Evolutionary conservation across 495 filamentous ascomycete genomes (phyloP), one percentile per base, ranked within the genome.

Genomic region (Xylaria telfairii): DNA sequence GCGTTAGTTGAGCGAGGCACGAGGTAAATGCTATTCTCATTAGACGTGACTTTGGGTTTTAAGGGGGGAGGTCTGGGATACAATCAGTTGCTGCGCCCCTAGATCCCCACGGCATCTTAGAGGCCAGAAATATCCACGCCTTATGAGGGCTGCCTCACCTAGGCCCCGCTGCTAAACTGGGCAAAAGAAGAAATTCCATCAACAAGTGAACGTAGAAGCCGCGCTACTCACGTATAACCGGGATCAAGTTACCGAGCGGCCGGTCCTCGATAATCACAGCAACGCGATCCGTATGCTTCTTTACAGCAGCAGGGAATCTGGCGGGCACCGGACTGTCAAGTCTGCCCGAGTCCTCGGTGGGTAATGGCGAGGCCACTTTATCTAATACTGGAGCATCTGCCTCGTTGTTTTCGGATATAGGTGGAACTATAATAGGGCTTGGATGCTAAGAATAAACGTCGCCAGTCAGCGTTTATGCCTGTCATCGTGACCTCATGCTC

Each of bases 191-290:
- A 12, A 15, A 28, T 13, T 28, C 13, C 9, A 15, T 17, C 12
- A 4, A 30, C 49, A 2, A 0, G 10, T 24, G 49, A 28, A 17
- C 4, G 49, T 17, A 4, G 12, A 28, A 51, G 21, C 12, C 9
- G 24, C 70, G 9, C 30, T 67, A 41, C 64, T 67, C 15, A 67
- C 64, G 13, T 30, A 67, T 28, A 34, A 79, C n/a, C 13, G 75
- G 77, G 13, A 73, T 32, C 8, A 79, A 56, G 24, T 73, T 67
- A 3, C 28, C 24, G 3, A 67, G 37, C 6, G 60, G 51, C 26
- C 73, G 64, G 30, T 60, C 71, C 61, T 75, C 75, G 42, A 77
- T 51, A 9, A 77, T 73, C 10, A 67, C 73, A 15, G 75, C 75
- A 10, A 69, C 70, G 4, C 65, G 65, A 34, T 68, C 65, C 21